Percentiles rank a stretch among this genome's conserved stretches.
Conservation (phyloP, 371 early-diverging fungal species). For the Circinella umbellata region DNA sequence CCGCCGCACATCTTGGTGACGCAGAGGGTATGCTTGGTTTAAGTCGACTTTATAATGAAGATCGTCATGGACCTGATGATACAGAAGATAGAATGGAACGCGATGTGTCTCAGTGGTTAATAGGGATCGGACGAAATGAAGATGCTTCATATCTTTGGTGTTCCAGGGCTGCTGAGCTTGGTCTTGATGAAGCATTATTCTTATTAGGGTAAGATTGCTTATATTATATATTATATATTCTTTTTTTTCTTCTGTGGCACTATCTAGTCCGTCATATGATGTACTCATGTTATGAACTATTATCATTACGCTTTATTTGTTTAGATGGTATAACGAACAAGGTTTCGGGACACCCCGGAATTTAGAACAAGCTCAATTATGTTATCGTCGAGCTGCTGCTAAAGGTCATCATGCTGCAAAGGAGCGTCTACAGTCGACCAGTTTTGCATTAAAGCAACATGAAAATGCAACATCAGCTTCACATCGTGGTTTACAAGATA, state of each 20-base stretch:
- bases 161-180: constrained; percentile 39
- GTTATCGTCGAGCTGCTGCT: constrained; percentile 29
- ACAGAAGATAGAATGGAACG: constrained; percentile 12
- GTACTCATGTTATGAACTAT: too few relatives aligned
- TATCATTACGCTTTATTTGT: too few relatives aligned
- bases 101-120: constrained; percentile 46
- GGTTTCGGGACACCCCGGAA: constrained; percentile 33
- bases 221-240: constrained; percentile 33
- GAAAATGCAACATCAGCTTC: neutral
- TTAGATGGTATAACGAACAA: constrained; percentile 37
- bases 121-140: constrained; percentile 39
- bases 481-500: constrained; percentile 5
- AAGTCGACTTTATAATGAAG: constrained; percentile 30
- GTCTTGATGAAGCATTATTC: constrained; percentile 42
- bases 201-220: constrained; percentile 14
- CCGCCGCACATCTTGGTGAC: constrained; percentile 22
- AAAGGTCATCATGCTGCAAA: constrained; percentile 28
- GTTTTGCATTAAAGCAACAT: neutral
- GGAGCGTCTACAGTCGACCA: constrained; percentile 10
- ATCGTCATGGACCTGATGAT: constrained; percentile 28
- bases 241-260: neutral
- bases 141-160: constrained; percentile 55
- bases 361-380: constrained; percentile 20
- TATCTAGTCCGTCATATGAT: too few relatives aligned
- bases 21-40: constrained; percentile 36